Evolutionary conservation across 768 basidiomycete species (phyloP).

Genomic region (Tulasnella sp.): DNA sequence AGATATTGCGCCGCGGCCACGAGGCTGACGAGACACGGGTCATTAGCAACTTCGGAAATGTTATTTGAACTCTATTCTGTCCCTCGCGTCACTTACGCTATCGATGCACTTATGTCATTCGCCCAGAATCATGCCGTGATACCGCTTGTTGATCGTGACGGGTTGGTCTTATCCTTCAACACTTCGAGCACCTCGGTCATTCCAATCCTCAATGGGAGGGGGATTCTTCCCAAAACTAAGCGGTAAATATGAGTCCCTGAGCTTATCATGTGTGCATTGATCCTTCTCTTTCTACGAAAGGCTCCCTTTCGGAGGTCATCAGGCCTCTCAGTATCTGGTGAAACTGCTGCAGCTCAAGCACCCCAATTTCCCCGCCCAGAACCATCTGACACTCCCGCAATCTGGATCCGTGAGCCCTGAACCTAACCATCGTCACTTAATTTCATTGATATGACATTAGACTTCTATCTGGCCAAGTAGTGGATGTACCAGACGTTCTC

Average conservation of each 20-base stretch:
- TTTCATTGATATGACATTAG: no score
- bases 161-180: constrained; percentile 83
- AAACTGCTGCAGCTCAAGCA: constrained; percentile 95
- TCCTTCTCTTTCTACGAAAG: constrained; percentile 32
- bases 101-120: constrained; percentile 89
- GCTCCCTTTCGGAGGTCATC: constrained; percentile 88
- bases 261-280: not conserved
- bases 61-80: constrained; percentile 89
- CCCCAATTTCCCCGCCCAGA: constrained; percentile 66
- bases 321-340: constrained; percentile 82
- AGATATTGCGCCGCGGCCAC: not conserved
- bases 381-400: constrained; percentile 8
- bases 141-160: constrained; percentile 46
- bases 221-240: constrained; percentile 75
- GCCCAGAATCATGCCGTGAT: constrained; percentile 54
- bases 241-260: constrained; percentile 38
- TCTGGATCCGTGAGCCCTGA: constrained; percentile 3
- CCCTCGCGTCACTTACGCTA: constrained; percentile 74
- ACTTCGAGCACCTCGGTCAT: constrained; percentile 85
- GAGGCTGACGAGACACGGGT: constrained; percentile 1
- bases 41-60: constrained; percentile 82
- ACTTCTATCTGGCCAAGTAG: constrained; percentile 30
- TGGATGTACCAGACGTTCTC: constrained; percentile 86
- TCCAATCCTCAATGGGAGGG: constrained; percentile 73
- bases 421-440: not conserved